phyloP scores from a whole-genome alignment of 345 rosid genomes.

The Dimocarpus longan region DNA sequence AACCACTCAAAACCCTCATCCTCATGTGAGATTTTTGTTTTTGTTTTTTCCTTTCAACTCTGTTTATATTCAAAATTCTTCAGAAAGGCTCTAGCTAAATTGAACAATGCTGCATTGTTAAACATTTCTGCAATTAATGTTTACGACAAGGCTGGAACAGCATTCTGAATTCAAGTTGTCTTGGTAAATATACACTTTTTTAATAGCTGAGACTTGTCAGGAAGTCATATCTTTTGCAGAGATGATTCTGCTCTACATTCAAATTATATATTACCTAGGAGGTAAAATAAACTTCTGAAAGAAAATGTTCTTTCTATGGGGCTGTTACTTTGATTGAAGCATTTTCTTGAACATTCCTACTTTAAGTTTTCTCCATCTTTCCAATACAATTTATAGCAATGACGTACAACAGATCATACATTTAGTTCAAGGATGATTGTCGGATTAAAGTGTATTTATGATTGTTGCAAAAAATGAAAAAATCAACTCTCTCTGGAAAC shows the following conservation, averaged over 20 bases:
- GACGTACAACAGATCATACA: not conserved
- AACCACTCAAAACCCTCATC: too few relatives aligned
- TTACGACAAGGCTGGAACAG: conserved; percentile 40
- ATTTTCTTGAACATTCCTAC: not conserved
- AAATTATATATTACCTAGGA: not conserved
- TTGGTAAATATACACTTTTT: too few relatives aligned
- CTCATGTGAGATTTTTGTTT: too few relatives aligned
- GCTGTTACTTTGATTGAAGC: not conserved
- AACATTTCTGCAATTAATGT: too few relatives aligned
- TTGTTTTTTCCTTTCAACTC: too few relatives aligned
- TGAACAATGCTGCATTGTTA: too few relatives aligned
- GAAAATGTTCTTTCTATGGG: not conserved
- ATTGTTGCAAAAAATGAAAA: too few relatives aligned
- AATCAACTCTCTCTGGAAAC: too few relatives aligned
- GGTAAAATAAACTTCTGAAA: not conserved
- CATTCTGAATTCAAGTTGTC: conserved; percentile 87
- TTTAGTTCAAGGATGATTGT: not conserved
- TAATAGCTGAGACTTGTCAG: too few relatives aligned
- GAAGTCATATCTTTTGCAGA: not conserved
- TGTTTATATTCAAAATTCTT: too few relatives aligned
- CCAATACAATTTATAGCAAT: not conserved
- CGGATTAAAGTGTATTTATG: too few relatives aligned
- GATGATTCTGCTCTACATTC: not conserved
- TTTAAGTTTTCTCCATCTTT: not conserved
- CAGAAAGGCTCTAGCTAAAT: too few relatives aligned